Base-by-base conservation (phyloP, 2,329 filamentous ascomycete species). In the Huntiella savannae region DNA sequence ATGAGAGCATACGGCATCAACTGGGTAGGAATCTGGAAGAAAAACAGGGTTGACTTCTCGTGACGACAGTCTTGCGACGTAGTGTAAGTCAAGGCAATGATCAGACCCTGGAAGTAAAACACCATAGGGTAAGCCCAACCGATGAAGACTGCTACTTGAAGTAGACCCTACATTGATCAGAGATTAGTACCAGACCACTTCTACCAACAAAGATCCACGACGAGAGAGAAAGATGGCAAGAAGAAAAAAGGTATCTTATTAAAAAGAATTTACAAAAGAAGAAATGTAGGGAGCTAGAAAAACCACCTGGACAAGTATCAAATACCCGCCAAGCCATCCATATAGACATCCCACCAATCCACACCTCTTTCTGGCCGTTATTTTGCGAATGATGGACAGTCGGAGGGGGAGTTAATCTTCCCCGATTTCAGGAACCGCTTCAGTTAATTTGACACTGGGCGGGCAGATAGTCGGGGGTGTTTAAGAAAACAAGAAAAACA, bases 351-450 rank as follows among this genome's bases (percentile, higher is more conserved):
- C 79, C 79, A 83, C 78, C 79, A 77, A 78, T 66, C 77, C 77
- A 67, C 69, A 73, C 77, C 70, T 71, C 74, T 68, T 63, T 66
- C 68, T 71, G 67, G 58, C 67, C 74, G 71, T 66, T 59, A 63
- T 64, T 69, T 66, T 77, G 75, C 75, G 77, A 79, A 81, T 77
- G 70, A 75, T 65, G 69, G 70, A 66, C 63, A 40, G 60, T 55
- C 57, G 55, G 60, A 69, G 68, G 68, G 71, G 71, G 72, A 77
- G 79, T 76, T 73, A 67, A 74, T 84, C 78, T 84, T 70, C 79
- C 79, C 84, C 79, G 68, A 64, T 77, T 82, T 67, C 78, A 84
- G 79, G 79, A 84, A 84, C 79, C 79, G 79, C 68, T 71, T 79
- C 78, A 82, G 78, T 68, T 75, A 79, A 71, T 64, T 71, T 45